These are phyloP conservation scores for Drosera spatulata DNA, from an alignment of 179 eudicot species.

Conservation along the genomic window DNA sequence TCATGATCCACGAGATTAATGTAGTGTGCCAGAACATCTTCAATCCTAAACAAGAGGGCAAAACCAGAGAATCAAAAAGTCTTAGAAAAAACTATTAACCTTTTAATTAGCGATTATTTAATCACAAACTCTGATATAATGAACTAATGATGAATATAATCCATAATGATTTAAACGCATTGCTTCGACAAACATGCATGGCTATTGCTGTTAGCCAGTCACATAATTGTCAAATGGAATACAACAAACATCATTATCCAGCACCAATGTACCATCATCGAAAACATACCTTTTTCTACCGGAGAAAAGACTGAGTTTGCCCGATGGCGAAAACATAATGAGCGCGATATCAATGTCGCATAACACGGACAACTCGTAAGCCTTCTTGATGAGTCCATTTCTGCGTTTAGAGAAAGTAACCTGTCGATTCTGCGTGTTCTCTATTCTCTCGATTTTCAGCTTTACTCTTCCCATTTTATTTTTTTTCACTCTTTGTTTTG, in stretches of 20 bases:
- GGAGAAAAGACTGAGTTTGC: constrained; percentile 63
- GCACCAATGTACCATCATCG: too few relatives aligned
- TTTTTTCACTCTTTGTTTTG: not conserved
- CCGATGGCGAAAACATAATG: constrained; percentile 77
- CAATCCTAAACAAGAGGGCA: constrained; percentile 30
- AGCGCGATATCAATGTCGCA: constrained; percentile 79
- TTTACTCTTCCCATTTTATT: constrained; percentile 60
- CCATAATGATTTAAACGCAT: too few relatives aligned
- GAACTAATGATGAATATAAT: too few relatives aligned
- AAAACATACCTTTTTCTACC: constrained; percentile 44
- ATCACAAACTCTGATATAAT: not conserved
- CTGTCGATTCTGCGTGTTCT: constrained; percentile 60
- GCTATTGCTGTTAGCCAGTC: not conserved
- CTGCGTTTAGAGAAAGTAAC: constrained; percentile 78
- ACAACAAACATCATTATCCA: not conserved
- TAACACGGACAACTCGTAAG: constrained; percentile 63
- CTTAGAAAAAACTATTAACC: too few relatives aligned
- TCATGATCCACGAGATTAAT: constrained; percentile 58
- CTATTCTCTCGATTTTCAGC: constrained; percentile 63
- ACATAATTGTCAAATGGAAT: not conserved
- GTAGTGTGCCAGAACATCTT: constrained; percentile 58
- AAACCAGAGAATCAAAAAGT: not conserved
- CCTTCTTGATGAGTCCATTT: constrained; percentile 83
- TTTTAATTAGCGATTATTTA: not conserved
- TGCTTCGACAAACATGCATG: too few relatives aligned